Evolutionary conservation across 2,329 filamentous ascomycete species (phyloP).

Genomic region (Fusarium protoensiforme): DNA sequence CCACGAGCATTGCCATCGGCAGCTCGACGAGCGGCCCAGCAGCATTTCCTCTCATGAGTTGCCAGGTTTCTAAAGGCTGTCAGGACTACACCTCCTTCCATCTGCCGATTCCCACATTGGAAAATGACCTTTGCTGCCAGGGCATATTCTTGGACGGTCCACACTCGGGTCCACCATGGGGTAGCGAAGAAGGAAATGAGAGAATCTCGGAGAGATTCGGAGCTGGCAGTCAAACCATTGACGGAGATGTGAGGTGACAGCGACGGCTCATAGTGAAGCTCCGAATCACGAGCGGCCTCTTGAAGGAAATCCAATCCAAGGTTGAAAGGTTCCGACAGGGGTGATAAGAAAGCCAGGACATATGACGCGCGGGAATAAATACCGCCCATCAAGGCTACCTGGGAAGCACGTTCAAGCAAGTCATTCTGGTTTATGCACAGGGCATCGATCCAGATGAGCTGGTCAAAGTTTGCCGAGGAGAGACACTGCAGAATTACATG

Average conservation of each 20-base stretch:
- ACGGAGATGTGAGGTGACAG: slow-evolving; percentile 2
- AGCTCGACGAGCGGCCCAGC: slow-evolving; percentile 11
- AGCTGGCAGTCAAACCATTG: background rate
- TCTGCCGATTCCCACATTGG: slow-evolving; percentile 4
- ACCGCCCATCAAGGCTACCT: slow-evolving; percentile 9
- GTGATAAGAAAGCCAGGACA: slow-evolving; percentile 9
- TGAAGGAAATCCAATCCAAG: slow-evolving; percentile 6
- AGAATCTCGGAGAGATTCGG: slow-evolving; percentile 3
- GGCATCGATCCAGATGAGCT: slow-evolving; percentile 10
- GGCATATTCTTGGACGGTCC: slow-evolving; percentile 15
- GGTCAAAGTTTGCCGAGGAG: background rate
- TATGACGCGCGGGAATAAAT: slow-evolving; percentile 19
- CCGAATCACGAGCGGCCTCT: background rate
- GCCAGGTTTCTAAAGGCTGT: background rate
- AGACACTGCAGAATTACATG: background rate
- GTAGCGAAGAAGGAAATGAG: slow-evolving; percentile 10
- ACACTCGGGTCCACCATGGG: slow-evolving; percentile 21
- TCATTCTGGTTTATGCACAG: slow-evolving; percentile 21
- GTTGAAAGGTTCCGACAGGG: background rate
- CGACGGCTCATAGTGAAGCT: slow-evolving; percentile 13
- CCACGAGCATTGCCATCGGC: slow-evolving; percentile 2
- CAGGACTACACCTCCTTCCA: background rate
- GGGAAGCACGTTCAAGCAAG: slow-evolving; percentile 1
- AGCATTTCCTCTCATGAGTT: slow-evolving; percentile 8
- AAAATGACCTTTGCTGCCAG: slow-evolving; percentile 2